Evolutionary conservation across 805 yeast genomes (phyloP).

Genomic region (Candida sithepensis): DNA sequence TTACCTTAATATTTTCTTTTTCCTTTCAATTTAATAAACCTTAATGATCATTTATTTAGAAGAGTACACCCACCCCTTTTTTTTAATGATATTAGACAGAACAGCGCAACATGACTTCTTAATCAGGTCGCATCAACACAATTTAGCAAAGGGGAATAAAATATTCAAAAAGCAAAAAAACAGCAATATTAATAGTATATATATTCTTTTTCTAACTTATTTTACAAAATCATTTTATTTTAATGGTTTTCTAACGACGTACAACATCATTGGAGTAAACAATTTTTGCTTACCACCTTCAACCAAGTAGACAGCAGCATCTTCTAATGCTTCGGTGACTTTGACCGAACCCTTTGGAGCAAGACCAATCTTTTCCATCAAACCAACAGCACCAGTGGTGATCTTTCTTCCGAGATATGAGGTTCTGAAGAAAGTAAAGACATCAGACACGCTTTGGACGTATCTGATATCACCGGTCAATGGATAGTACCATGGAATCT

Average conservation of each 20-base stretch:
- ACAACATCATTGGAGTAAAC: conserved; percentile 98
- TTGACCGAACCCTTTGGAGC: conserved; percentile 91
- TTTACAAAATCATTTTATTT: conserved; percentile 12
- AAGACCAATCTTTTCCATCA: conserved; percentile 79
- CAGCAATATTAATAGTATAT: not conserved
- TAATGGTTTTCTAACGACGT: conserved; percentile 79
- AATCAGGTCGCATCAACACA: too few relatives aligned
- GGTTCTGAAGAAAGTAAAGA: conserved; percentile 84
- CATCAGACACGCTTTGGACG: conserved; percentile 73
- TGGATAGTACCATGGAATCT: conserved; percentile 97
- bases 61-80: too few relatives aligned
- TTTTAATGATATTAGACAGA: too few relatives aligned
- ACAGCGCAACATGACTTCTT: too few relatives aligned
- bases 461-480: conserved; percentile 91
- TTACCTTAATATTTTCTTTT: too few relatives aligned
- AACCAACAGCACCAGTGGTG: conserved; percentile 75
- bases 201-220: not conserved
- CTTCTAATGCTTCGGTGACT: conserved; percentile 91
- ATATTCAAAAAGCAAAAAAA: not conserved
- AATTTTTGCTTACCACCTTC: conserved; percentile 86
- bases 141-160: not conserved
- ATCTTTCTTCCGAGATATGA: conserved; percentile 79
- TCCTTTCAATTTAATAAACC: too few relatives aligned
- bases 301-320: conserved; percentile 93
- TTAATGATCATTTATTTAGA: too few relatives aligned